Evolutionary conservation across 2,329 filamentous ascomycete species (phyloP).

Genomic region (Trichophyton verrucosum): DNA sequence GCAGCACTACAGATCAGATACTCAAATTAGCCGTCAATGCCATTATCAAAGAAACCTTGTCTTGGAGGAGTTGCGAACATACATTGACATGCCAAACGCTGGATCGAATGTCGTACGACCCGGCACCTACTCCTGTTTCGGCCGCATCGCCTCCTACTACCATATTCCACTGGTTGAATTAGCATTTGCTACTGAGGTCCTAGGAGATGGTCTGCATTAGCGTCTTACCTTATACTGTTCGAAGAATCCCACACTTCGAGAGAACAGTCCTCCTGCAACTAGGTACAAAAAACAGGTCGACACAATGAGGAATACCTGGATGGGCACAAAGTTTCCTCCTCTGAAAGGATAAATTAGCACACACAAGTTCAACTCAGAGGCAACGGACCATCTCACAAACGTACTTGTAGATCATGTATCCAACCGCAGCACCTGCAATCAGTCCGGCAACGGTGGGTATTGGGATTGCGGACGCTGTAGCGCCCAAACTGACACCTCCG

Average conservation of each 20-base stretch:
- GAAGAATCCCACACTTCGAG: slow-evolving; percentile 7
- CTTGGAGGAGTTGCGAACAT: neutral
- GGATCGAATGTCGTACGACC: slow-evolving; percentile 8
- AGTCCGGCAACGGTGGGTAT: slow-evolving; percentile 8
- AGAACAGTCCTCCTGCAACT: slow-evolving; percentile 7
- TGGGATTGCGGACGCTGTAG: slow-evolving; percentile 7
- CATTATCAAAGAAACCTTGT: neutral
- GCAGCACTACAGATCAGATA: slow-evolving; percentile 49
- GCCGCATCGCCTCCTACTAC: slow-evolving; percentile 8
- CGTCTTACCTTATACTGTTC: slow-evolving; percentile 6
- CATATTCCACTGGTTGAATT: slow-evolving; percentile 7
- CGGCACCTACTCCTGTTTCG: slow-evolving; percentile 6
- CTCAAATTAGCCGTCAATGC: neutral
- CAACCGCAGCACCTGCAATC: slow-evolving; percentile 6
- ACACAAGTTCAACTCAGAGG: neutral
- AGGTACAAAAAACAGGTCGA: slow-evolving; percentile 10
- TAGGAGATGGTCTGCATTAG: neutral
- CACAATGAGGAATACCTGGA: slow-evolving; percentile 10
- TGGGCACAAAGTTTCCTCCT: slow-evolving; percentile 9
- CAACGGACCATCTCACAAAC: neutral
- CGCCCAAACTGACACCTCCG: slow-evolving; percentile 8
- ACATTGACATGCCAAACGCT: slow-evolving; percentile 12
- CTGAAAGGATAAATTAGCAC: neutral
- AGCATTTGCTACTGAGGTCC: neutral
- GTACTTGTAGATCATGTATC: slow-evolving; percentile 10